phyloP scores from a whole-genome alignment of 2,329 filamentous ascomycete species.

The Scolecobasidium constrictum region DNA sequence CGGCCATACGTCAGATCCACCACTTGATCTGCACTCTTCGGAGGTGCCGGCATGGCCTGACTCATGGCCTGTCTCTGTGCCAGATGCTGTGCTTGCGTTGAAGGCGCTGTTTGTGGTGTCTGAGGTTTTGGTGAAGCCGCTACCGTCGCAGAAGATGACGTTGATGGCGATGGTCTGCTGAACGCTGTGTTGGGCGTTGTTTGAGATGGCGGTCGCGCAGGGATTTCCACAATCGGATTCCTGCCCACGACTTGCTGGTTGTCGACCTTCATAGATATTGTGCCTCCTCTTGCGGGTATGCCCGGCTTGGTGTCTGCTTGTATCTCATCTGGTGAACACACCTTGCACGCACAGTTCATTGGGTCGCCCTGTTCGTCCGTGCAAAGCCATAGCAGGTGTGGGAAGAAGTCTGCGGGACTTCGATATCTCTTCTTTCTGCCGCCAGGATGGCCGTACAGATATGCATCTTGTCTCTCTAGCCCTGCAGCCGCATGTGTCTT shows the following conservation, averaged over 20 bases:
- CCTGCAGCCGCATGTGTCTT: conserved; percentile 39
- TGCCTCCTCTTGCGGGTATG: conserved; percentile 16
- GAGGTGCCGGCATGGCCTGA: conserved; percentile 10
- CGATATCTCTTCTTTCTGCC: conserved; percentile 47
- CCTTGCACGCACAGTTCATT: conserved; percentile 46
- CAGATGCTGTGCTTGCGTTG: not conserved
- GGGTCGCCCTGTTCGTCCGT: conserved; percentile 42
- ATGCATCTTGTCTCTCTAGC: conserved; percentile 47
- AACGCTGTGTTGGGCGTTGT: conserved; percentile 13
- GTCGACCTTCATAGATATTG: conserved; percentile 10
- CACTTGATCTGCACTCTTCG: conserved; percentile 35
- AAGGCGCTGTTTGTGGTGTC: not conserved
- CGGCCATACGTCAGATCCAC: conserved; percentile 35
- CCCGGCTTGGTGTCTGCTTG: conserved; percentile 24
- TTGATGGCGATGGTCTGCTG: not conserved
- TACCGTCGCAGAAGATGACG: not conserved
- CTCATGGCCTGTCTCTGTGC: not conserved
- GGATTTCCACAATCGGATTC: conserved; percentile 17
- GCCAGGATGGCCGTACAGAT: conserved; percentile 48
- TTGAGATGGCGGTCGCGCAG: conserved; percentile 14
- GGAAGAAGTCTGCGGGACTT: conserved; percentile 49
- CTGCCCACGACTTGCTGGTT: conserved; percentile 10
- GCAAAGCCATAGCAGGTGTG: conserved; percentile 46
- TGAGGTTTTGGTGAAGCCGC: conserved; percentile 1
- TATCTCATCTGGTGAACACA: conserved; percentile 43